Percentiles rank a stretch among this genome's conserved stretches.
Conservation (phyloP, 169 alveolate species). For the Amoebophrya sp. region DNA sequence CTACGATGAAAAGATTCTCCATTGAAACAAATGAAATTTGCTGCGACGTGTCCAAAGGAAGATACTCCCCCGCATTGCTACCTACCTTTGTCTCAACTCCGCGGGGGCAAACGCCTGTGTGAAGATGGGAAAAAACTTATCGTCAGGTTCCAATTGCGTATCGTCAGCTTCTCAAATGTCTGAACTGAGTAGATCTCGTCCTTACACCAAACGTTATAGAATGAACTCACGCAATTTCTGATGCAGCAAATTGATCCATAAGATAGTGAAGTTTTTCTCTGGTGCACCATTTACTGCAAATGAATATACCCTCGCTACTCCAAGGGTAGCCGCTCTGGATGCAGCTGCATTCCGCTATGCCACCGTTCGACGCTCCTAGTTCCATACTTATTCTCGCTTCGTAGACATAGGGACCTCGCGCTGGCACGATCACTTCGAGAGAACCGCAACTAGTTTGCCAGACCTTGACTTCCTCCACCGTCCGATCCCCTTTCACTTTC, state of each 20-base stretch:
- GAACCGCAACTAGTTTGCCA: background rate
- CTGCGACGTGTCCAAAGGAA: background rate
- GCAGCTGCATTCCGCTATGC: constrained; percentile 17
- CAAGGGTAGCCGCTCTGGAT: background rate
- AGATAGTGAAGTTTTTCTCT: no score
- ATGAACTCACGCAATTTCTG: no score
- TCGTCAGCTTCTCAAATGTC: no score
- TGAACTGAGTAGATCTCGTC: no score
- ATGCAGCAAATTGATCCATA: no score
- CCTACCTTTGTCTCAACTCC: background rate
- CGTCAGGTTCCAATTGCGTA: no score
- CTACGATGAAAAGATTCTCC: background rate
- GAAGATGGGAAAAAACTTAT: no score
- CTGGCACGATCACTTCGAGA: background rate
- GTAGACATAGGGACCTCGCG: background rate
- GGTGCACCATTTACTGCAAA: no score
- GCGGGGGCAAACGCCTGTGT: constrained; percentile 9
- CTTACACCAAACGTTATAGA: no score
- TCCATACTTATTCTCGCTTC: background rate
- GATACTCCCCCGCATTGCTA: background rate
- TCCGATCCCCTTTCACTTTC: background rate
- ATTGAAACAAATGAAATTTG: background rate
- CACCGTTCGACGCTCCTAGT: background rate
- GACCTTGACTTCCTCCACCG: background rate
- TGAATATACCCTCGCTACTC: background rate